These are phyloP conservation scores for Apiotrichum sp. DNA, from an alignment of 1,284 basidiomycete genomes.

Conservation along the genomic window DNA sequence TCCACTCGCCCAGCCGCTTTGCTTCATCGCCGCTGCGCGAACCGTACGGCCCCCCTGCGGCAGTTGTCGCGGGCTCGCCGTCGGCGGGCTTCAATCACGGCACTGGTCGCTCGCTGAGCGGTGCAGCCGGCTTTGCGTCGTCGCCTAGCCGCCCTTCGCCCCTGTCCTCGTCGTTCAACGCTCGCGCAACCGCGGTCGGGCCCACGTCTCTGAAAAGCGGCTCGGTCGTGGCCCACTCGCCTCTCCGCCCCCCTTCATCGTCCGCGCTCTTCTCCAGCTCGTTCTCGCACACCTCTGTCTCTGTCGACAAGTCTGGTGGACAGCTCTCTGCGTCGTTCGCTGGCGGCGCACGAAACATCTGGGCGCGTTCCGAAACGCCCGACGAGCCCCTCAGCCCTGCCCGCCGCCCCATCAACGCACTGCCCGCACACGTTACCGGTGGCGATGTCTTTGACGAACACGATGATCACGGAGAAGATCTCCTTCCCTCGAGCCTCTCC, in stretches of 20 bases:
- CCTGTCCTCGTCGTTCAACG: slow-evolving; percentile 35
- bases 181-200: slow-evolving; percentile 24
- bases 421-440: slow-evolving; percentile 11
- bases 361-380: slow-evolving; percentile 36
- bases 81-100: slow-evolving; percentile 36
- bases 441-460: slow-evolving; percentile 30
- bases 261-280: slow-evolving; percentile 30
- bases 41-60: slow-evolving; percentile 41
- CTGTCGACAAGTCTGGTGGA: slow-evolving; percentile 16
- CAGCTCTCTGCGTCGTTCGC: slow-evolving; percentile 41
- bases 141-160: slow-evolving; percentile 40
- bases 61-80: slow-evolving; percentile 31
- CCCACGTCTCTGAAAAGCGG: slow-evolving; percentile 33
- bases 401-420: background rate
- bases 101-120: slow-evolving; percentile 15
- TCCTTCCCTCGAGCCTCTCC: slow-evolving; percentile 76
- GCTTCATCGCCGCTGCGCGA: slow-evolving; percentile 41
- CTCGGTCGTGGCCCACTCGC: slow-evolving; percentile 27
- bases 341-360: slow-evolving; percentile 35
- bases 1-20: slow-evolving; percentile 13
- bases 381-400: slow-evolving; percentile 36
- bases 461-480: slow-evolving; percentile 71
- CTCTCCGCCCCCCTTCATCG: slow-evolving; percentile 34
- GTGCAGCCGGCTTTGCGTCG: slow-evolving; percentile 30
- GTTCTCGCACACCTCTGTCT: slow-evolving; percentile 32